These are phyloP conservation scores for Scutellaria baicalensis DNA, from an alignment of 257 asterid genomes.

Conservation along the genomic window DNA sequence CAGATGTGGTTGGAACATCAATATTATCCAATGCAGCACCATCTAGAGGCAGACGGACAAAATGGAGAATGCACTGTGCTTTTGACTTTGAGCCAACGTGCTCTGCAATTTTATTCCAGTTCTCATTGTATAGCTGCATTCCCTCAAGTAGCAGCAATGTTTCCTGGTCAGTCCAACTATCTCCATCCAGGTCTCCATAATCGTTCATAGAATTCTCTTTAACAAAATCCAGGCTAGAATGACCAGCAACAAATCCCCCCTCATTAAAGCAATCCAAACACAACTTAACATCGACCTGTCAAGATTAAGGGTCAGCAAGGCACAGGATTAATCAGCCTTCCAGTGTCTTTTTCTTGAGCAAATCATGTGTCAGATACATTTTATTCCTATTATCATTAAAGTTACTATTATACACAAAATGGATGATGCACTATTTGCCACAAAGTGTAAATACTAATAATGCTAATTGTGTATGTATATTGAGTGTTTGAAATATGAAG, in stretches of 20 bases:
- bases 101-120: slow-evolving; percentile 84
- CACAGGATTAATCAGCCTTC: neutral
- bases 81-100: slow-evolving; percentile 95
- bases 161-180: slow-evolving; percentile 91
- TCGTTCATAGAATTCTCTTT: slow-evolving; percentile 63
- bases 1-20: slow-evolving; percentile 45
- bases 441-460: neutral
- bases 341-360: neutral
- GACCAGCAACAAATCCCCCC: slow-evolving; percentile 86
- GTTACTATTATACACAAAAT: neutral
- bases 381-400: neutral
- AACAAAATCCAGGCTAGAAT: slow-evolving; percentile 82
- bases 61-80: slow-evolving; percentile 89
- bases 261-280: slow-evolving; percentile 87
- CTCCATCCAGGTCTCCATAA: slow-evolving; percentile 67
- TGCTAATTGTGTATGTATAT: neutral
- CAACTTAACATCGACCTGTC: slow-evolving; percentile 69
- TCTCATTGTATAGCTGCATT: slow-evolving; percentile 68
- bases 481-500: neutral
- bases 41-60: slow-evolving; percentile 68
- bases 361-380: neutral
- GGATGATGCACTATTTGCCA: neutral
- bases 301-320: slow-evolving; percentile 26
- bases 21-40: slow-evolving; percentile 30
- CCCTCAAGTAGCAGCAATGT: slow-evolving; percentile 85